A percentile compares a stretch with the other conserved stretches of the same genome.
phyloP scores from a whole-genome alignment of 192 early-diverging fungal genomes.

The Allomyces javanicus region DNA sequence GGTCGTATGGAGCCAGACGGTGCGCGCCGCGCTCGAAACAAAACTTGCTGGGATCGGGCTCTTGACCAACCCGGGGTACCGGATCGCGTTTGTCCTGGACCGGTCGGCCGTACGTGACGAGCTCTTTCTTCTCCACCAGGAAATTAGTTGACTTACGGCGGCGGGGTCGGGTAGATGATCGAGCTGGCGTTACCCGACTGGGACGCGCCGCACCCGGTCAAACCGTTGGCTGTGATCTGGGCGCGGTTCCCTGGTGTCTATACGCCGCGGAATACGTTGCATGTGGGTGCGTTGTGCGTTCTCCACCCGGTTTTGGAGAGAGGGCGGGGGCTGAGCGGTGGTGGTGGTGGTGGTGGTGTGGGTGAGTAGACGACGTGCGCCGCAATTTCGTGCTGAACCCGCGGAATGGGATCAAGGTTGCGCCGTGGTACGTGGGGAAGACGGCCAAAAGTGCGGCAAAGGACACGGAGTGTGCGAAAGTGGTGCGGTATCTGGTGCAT shows the following conservation, averaged over 20 bases:
- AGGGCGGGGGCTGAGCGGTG: too few relatives aligned
- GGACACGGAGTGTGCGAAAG: constrained; percentile 35
- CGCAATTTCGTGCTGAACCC: constrained; percentile 60
- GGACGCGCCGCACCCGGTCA: constrained; percentile 32
- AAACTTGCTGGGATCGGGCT: constrained; percentile 56
- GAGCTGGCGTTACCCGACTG: too few relatives aligned
- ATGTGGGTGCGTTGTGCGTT: constrained; percentile 6
- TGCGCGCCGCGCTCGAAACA: constrained; percentile 28
- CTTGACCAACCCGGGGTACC: constrained; percentile 35
- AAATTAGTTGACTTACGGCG: too few relatives aligned
- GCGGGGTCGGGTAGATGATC: too few relatives aligned
- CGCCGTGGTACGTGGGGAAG: constrained; percentile 36
- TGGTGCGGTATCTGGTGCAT: constrained; percentile 35
- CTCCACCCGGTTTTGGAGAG: too few relatives aligned
- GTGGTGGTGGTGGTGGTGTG: too few relatives aligned
- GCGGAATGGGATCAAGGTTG: constrained; percentile 42
- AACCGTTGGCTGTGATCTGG: constrained; percentile 47
- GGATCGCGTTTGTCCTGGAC: constrained; percentile 23
- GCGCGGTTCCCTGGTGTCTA: constrained; percentile 27
- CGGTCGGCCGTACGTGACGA: too few relatives aligned
- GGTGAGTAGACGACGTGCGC: constrained; percentile 37
- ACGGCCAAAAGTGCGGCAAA: constrained; percentile 7
- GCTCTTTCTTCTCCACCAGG: too few relatives aligned
- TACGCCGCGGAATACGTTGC: constrained; percentile 32
- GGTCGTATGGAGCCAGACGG: constrained; percentile 60